Conservation (phyloP, 371 early-diverging fungal genomes). For the Haplosporangium sp. region DNA sequence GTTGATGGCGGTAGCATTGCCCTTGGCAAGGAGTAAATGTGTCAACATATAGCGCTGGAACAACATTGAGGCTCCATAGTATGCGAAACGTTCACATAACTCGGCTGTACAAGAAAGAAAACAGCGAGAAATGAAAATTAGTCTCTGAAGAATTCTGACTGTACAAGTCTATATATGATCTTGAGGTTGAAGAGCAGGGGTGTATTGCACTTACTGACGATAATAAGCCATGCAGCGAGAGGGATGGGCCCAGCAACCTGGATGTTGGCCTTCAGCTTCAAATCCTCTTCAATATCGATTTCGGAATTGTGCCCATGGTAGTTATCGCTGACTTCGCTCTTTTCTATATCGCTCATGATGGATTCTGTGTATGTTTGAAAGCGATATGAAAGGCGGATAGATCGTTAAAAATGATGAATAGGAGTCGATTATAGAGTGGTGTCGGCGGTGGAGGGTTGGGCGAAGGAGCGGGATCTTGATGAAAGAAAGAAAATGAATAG, state of each 20-base stretch:
- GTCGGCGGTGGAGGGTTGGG: neutral
- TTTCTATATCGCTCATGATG: neutral
- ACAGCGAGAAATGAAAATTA: neutral
- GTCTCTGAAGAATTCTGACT: neutral
- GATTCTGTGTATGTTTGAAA: neutral
- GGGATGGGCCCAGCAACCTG: constrained; percentile 61
- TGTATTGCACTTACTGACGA: constrained; percentile 56
- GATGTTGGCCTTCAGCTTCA: constrained; percentile 25
- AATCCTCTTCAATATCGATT: constrained; percentile 35
- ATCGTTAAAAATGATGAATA: neutral
- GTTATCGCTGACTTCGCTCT: constrained; percentile 24
- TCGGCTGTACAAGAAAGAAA: constrained; percentile 49
- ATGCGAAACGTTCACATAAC: constrained; percentile 79
- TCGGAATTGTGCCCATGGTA: constrained; percentile 23
- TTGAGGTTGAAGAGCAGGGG: neutral
- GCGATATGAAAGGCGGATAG: neutral
- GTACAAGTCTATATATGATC: no score
- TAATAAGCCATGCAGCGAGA: constrained; percentile 64
- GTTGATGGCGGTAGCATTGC: constrained; percentile 73
- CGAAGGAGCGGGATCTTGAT: neutral
- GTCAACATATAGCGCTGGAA: constrained; percentile 75
- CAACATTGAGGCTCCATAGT: constrained; percentile 78
- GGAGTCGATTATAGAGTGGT: no score
- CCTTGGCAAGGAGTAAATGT: constrained; percentile 61
- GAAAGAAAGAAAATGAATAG: neutral